Base-by-base conservation (phyloP, 2,329 filamentous ascomycete genomes). In the Fusarium verticillioides region DNA sequence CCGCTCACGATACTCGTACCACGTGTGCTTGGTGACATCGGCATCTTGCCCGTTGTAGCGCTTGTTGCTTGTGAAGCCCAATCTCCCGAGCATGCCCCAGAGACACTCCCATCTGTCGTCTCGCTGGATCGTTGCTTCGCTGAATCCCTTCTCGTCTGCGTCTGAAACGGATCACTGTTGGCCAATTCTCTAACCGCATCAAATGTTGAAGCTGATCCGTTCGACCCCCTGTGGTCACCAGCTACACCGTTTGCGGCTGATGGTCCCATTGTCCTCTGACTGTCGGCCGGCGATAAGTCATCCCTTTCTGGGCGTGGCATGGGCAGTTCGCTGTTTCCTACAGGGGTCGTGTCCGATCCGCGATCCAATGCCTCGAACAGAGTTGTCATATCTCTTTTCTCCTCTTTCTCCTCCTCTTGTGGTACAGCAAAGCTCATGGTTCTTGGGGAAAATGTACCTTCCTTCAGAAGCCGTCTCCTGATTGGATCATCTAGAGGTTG, bases 1-100 rank as follows among this genome's bases (percentile, higher is more conserved):
- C 86, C 85, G 80, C 89, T 91, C 73, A 90, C 86, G 70, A 92
- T 89, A 79, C 90, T 92, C 23, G 90, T 92, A 43, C 89, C 90
- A 77, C 90, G 86, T 6, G 90, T 92, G 78, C 89, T 91, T 5
- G 90, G 90, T 30, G 90, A 91, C 40, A 91, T 81, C 7, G 90
- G 89, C 86, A 90, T 87, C 80, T 90, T 91, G 56, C 88, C 87
- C 4, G 89, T 91, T 4, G 89, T 90, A 13, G 89, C 89, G 74
- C 88, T 91, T 19, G 89, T 91, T 9, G 87, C 88, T 73, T 91
- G 89, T 8, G 88, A 90, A 6, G 87, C 87, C 88, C 89, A 91
- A 74, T 91, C 90, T 15, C 87, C 88, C 1, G 85, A 84, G 53
- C 83, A 85, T 1, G 85, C 86, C 4, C 84, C 86, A 12, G 88